phyloP scores from a whole-genome alignment of 148 eudicot genomes.

The Oxyria digyna region DNA sequence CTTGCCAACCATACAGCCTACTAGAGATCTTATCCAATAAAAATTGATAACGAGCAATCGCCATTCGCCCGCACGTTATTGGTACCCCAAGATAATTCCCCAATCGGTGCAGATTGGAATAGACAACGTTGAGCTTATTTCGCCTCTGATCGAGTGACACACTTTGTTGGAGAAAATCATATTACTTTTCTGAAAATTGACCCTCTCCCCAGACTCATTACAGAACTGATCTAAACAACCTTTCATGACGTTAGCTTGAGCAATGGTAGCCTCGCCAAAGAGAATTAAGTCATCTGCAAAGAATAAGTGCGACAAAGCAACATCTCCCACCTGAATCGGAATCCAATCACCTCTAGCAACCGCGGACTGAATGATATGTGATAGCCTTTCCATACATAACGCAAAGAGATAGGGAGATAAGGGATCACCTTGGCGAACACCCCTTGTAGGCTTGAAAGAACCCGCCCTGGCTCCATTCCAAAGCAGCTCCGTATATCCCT shows the following conservation, averaged over 20 bases:
- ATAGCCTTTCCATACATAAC: background rate
- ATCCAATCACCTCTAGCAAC: background rate
- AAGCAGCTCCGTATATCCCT: background rate
- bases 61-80: background rate
- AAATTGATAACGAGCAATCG: background rate
- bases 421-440: background rate
- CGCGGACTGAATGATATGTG: background rate
- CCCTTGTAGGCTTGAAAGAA: background rate
- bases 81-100: background rate
- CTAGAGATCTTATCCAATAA: background rate
- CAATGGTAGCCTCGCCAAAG: background rate
- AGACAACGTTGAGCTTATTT: background rate
- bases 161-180: background rate
- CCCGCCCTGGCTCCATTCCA: background rate
- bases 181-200: background rate
- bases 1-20: background rate
- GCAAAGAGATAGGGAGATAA: background rate
- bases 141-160: background rate
- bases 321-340: background rate
- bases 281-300: background rate
- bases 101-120: background rate
- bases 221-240: background rate
- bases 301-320: background rate
- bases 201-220: too few species aligned
- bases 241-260: background rate